Evolutionary conservation across 345 rosid genomes (phyloP).

Genomic region (Psidium guajava): DNA sequence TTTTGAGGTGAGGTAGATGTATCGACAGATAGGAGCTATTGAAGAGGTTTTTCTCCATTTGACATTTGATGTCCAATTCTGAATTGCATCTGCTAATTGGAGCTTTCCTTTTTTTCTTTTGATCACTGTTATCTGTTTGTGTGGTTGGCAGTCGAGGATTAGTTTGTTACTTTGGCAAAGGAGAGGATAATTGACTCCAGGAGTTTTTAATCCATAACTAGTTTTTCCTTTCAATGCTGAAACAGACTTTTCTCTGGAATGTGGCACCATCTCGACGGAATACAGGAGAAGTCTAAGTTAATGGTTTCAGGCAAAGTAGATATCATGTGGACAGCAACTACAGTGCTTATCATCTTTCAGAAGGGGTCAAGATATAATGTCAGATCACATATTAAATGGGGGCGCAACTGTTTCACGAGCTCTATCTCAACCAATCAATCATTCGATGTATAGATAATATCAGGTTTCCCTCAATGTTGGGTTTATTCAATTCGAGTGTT

Average conservation of each 20-base stretch:
- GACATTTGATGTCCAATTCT: neutral
- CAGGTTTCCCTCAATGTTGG: neutral
- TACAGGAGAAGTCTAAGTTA: neutral
- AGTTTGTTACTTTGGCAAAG: neutral
- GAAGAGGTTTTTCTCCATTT: neutral
- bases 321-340: neutral
- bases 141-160: neutral
- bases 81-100: neutral
- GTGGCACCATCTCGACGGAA: neutral
- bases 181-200: neutral
- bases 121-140: neutral
- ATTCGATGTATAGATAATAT: neutral
- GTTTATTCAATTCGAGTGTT: neutral
- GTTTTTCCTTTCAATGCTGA: neutral
- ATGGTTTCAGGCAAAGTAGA: neutral
- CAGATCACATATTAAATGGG: neutral
- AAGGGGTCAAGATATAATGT: neutral
- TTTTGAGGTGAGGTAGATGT: neutral
- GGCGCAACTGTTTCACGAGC: neutral
- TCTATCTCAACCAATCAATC: neutral
- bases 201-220: neutral
- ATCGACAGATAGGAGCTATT: neutral
- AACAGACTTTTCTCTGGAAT: neutral
- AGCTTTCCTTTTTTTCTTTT: neutral
- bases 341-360: neutral